Evolutionary conservation across 164 flowering plant genomes (phyloP).

Genomic region (Buxus sempervirens): DNA sequence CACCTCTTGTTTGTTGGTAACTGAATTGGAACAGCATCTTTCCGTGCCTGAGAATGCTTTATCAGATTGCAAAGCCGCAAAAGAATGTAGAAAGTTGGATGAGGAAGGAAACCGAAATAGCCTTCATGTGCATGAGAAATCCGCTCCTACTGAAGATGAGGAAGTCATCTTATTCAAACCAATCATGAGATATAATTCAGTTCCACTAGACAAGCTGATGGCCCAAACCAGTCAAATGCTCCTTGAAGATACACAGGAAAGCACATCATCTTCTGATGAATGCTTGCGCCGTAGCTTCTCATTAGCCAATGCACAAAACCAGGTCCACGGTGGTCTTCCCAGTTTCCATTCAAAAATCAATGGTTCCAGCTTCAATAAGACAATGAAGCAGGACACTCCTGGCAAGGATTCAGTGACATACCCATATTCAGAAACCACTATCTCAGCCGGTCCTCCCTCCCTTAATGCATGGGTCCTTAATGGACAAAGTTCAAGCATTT

Average conservation of each 20-base stretch:
- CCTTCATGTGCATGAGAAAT: conserved; percentile 10
- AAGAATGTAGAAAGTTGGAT: conserved; percentile 5
- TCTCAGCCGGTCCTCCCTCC: conserved; percentile 73
- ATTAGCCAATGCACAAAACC: conserved; percentile 30
- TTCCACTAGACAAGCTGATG: conserved; percentile 31
- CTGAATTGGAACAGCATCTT: background rate
- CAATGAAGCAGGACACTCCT: conserved; percentile 30
- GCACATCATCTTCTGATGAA: conserved; percentile 35
- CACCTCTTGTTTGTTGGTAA: background rate
- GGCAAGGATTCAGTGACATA: conserved; percentile 21
- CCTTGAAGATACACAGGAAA: conserved; percentile 12
- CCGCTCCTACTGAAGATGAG: conserved; percentile 55
- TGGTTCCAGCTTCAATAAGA: conserved; percentile 21
- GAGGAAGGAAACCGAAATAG: background rate
- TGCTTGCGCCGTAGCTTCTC: conserved; percentile 52
- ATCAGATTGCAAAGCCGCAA: background rate
- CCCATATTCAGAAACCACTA: conserved; percentile 20
- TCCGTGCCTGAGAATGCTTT: background rate
- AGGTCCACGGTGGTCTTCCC: conserved; percentile 15
- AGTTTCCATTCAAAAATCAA: conserved; percentile 9
- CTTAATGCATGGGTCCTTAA: conserved; percentile 70
- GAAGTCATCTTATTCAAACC: conserved; percentile 93
- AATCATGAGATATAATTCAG: conserved; percentile 57
- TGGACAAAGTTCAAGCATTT: conserved; percentile 28
- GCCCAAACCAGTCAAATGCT: conserved; percentile 7